Evolutionary conservation across 257 asterid species (phyloP), one percentile per base, ranked within the genome.

Genomic region (Petunia axillaris): DNA sequence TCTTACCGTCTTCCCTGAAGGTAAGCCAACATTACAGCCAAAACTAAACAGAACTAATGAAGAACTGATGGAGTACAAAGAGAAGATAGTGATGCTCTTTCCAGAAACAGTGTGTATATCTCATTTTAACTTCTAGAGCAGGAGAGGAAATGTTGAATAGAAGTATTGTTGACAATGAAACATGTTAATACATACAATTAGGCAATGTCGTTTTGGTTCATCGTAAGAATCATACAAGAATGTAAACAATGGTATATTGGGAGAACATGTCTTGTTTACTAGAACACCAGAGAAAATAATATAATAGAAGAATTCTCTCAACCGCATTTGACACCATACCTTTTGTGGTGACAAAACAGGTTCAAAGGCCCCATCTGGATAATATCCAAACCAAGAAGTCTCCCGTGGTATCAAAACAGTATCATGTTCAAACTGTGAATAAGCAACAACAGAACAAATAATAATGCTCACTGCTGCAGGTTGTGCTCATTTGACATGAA

Each of bases 361-460:
- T 58, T 63, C 70, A 82, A 95, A 95, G 59, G 88, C 91, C 53
- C 99, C 99, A 83, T 93, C 95, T 11, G 98, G 96, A 85, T 95
- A 95, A 84, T 91, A 95, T 79, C 98, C 99, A 77, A 95, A 95
- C 99, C 97, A 95, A 48, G 99, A 52, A 25, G 99, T 95, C 89
- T 95, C 97, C 86, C 92, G 93, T 11, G 99, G 98, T 85, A 95
- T 91, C 87, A 95, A 71, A 50, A 95, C 97, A 16, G 99, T 92
- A 64, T 95, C 99, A 80, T 92, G 93, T 64, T 95, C 97, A 85
- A 95, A 95, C 98, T 94, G 94, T 81, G 44, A 70, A 50, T 15
- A 48, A 14, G 53, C 40, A 43, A 40, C 52, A 73, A 35, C 60
- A 5, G 1, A 15, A 53, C 59, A 4, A 64, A 78, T 43, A 78